These are phyloP conservation scores for Inga laurina DNA, from an alignment of 306 rosid species.

Conservation along the genomic window DNA sequence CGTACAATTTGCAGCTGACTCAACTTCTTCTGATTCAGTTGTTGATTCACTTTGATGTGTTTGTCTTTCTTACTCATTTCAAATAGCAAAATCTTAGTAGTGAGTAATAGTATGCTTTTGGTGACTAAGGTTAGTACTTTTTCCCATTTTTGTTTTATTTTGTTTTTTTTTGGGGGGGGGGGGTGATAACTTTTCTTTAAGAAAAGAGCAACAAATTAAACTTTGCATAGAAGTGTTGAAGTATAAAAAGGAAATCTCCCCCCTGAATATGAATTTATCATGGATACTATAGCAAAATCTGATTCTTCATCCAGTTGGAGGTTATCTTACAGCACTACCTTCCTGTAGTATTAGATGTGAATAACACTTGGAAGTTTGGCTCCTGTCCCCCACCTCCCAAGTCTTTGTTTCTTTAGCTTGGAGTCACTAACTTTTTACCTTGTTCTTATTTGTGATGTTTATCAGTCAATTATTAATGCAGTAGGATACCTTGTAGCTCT, in stretches of 20 bases:
- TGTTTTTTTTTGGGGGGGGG: not conserved
- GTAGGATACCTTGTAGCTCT: not conserved
- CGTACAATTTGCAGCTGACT: not conserved
- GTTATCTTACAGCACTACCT: not conserved
- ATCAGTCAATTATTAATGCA: not conserved
- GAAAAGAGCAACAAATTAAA: not conserved
- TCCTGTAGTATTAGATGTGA: too few species aligned
- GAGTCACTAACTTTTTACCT: not conserved
- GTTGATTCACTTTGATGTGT: not conserved
- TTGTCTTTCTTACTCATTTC: not conserved
- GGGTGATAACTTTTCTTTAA: not conserved
- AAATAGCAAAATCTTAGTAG: not conserved
- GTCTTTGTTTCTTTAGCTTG: not conserved
- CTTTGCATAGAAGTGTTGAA: not conserved
- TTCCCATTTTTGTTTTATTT: not conserved
- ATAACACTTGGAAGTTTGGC: not conserved
- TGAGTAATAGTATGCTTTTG: not conserved
- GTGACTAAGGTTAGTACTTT: not conserved
- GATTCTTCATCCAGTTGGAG: not conserved
- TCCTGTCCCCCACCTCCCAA: too few species aligned
- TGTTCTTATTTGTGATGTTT: not conserved
- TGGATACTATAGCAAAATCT: not conserved
- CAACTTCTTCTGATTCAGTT: not conserved
- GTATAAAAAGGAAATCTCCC: not conserved
- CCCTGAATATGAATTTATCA: not conserved